Evolutionary conservation across 176 grass and related monocot species (phyloP).

Genomic region (Eleusine coracana): DNA sequence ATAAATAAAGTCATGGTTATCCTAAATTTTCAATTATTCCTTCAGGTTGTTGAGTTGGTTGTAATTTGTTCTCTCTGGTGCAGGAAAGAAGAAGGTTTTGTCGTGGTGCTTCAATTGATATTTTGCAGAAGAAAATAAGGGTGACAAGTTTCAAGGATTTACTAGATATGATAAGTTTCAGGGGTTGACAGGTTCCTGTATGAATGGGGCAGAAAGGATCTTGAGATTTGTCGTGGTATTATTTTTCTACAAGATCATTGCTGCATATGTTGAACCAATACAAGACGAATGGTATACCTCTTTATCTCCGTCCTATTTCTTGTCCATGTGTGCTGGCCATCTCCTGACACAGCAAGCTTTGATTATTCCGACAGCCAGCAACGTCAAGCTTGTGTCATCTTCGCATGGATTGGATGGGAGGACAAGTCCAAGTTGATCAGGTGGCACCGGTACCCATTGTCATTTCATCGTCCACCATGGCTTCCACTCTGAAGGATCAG

Average conservation of each 20-base stretch:
- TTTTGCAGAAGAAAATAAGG: no score
- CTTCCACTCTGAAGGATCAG: neutral
- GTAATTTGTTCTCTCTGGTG: no score
- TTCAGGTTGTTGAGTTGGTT: no score
- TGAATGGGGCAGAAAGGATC: neutral
- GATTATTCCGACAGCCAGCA: neutral
- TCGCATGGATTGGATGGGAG: neutral
- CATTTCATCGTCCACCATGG: slow-evolving; percentile 5
- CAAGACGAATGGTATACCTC: neutral
- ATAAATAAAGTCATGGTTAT: no score
- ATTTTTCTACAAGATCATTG: neutral
- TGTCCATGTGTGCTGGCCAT: slow-evolving; percentile 10
- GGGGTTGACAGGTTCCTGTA: neutral
- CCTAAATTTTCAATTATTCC: no score
- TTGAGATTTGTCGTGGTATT: neutral
- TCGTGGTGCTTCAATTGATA: no score
- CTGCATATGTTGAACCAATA: neutral
- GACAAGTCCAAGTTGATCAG: neutral
- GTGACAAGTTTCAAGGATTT: no score
- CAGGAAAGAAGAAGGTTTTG: no score
- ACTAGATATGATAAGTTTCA: no score
- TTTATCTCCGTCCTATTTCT: slow-evolving; percentile 10
- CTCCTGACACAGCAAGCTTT: neutral
- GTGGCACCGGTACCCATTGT: neutral
- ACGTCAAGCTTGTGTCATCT: neutral